Conservation (phyloP, 1,284 basidiomycete species). For the Gomphus sp. region DNA sequence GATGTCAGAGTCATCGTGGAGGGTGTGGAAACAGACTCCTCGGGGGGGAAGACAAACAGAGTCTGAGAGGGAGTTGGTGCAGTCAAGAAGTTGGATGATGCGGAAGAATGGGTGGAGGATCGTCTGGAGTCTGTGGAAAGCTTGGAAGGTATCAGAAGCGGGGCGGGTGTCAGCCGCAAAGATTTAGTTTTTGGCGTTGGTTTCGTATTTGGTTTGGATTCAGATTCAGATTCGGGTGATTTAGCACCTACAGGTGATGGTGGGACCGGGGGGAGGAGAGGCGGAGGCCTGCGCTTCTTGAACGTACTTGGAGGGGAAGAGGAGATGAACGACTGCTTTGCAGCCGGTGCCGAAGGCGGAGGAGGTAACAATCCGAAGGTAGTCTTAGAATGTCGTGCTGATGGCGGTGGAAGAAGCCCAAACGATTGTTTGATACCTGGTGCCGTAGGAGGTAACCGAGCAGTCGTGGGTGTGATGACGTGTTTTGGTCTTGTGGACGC, state of each 20-base stretch:
- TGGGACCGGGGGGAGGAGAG: slow-evolving; percentile 61
- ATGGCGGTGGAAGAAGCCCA: slow-evolving; percentile 32
- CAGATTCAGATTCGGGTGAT: neutral
- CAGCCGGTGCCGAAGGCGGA: slow-evolving; percentile 14
- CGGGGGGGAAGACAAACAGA: slow-evolving; percentile 72
- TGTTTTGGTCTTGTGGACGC: slow-evolving; percentile 19
- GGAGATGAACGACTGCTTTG: slow-evolving; percentile 2
- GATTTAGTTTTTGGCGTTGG: slow-evolving; percentile 2
- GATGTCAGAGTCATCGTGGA: slow-evolving; percentile 69
- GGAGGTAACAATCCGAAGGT: slow-evolving; percentile 43
- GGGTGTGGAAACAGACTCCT: slow-evolving; percentile 56
- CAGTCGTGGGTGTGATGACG: slow-evolving; percentile 20
- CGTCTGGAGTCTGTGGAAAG: neutral
- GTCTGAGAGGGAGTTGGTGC: slow-evolving; percentile 53
- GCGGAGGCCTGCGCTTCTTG: slow-evolving; percentile 44
- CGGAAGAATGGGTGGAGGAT: neutral
- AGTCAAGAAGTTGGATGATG: neutral
- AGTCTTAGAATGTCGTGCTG: slow-evolving; percentile 22
- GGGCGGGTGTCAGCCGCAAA: neutral
- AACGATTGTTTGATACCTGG: slow-evolving; percentile 27
- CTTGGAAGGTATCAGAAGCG: slow-evolving; percentile 4
- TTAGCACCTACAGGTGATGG: slow-evolving; percentile 45
- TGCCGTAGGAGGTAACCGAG: slow-evolving; percentile 40
- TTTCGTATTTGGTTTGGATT: neutral
- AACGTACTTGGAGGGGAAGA: slow-evolving; percentile 14